Base-by-base conservation (phyloP, 371 early-diverging fungal species). In the Mucor indicus region DNA sequence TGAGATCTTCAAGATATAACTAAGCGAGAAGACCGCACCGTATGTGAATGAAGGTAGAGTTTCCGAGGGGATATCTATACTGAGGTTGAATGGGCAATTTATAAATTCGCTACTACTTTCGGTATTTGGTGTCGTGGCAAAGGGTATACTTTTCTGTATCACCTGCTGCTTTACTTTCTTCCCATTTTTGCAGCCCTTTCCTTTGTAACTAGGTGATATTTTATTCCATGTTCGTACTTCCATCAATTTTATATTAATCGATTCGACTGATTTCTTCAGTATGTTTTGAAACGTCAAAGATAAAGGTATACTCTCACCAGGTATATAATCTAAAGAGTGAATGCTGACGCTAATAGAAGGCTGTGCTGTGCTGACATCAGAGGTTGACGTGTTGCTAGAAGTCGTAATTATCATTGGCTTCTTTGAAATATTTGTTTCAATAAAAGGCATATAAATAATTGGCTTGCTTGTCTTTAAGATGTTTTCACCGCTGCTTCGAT, bases 391-490 rank as follows among this genome's bases (percentile, higher is more conserved):
- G 44, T 21, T 21, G 49, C 48, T 40, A 23, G 1, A 46, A 32
- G 5, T 48, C 53, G 21, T 33, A 31, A 37, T n/a, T n/a, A n/a
- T n/a, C n/a, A 40, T 10, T 15, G 51, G 51, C 2, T 21, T 36
- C 19, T 56, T 56, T 10, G 41, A 50, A 17, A 50, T 15, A 7
- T 24, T 21, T 33, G 57, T 56, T 48, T 56, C 57, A 29, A 56
- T 33, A 50, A 50, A 50, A 0, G 57, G 57, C 41, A 50, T 44
- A 22, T 50, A 56, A 2, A 30, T 37, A 20, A 56, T 35, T 4
- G 48, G 25, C 1, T 39, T 44, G 17, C 49, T 42, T 0, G 32
- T 43, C 33, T 51, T 21, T 8, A 38, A 44, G 15, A 50, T 43
- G 17, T 37, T 40, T 16, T 39, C 53, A 12, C 35, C 47, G 7